Conservation (phyloP, 2,329 filamentous ascomycete species). For the Trichoderma atroviride region DNA sequence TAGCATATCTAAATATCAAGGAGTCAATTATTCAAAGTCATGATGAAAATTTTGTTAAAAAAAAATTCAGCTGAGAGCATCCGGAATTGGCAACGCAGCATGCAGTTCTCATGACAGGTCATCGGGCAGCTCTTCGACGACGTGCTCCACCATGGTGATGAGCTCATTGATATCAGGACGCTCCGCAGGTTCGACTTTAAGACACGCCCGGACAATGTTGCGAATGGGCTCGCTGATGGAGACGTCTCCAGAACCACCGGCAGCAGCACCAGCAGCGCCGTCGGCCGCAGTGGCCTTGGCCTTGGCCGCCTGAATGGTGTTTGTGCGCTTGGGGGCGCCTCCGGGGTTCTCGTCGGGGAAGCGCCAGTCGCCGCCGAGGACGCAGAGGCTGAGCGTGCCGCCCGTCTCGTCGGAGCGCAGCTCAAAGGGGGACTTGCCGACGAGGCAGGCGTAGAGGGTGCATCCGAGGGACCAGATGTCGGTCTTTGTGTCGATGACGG, state of each 20-base stretch:
- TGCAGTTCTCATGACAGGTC: neutral
- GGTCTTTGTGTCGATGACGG: constrained; percentile 90
- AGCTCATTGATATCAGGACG: constrained; percentile 85
- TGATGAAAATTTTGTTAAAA: no score
- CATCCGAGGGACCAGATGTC: constrained; percentile 98
- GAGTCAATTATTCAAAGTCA: neutral
- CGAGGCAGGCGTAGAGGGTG: constrained; percentile 94
- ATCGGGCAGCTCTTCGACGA: constrained; percentile 66
- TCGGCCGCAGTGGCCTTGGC: constrained; percentile 34
- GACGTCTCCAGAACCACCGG: constrained; percentile 35
- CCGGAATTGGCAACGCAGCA: no score
- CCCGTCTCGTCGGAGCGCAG: constrained; percentile 94
- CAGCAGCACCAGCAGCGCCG: constrained; percentile 33
- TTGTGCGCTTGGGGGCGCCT: constrained; percentile 50
- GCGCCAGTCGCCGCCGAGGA: constrained; percentile 91
- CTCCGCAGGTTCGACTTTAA: constrained; percentile 84
- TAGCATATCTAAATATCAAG: neutral
- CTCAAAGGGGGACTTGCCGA: constrained; percentile 97
- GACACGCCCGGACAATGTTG: constrained; percentile 82
- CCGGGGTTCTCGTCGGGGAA: constrained; percentile 85
- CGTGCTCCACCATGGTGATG: constrained; percentile 74
- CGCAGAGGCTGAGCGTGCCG: constrained; percentile 87
- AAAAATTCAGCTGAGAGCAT: neutral
- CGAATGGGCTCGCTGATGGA: constrained; percentile 81
- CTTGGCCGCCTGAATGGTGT: constrained; percentile 43